Percentiles rank a stretch among this genome's conserved stretches.
phyloP scores from a whole-genome alignment of 768 basidiomycete species.

The Ramaria sp. region DNA sequence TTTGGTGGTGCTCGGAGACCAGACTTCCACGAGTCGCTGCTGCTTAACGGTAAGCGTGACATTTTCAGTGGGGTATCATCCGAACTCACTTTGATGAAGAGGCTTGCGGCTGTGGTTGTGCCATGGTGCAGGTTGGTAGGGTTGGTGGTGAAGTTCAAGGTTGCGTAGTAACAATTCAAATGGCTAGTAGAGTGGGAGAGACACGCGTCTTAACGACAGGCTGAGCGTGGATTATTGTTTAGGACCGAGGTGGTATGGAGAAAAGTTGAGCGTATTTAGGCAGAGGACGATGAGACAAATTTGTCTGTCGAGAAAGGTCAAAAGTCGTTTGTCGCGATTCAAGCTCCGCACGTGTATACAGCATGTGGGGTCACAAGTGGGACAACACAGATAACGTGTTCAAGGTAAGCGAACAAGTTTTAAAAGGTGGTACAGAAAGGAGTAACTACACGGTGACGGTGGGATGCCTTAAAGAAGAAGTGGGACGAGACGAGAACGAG shows the following conservation, averaged over 20 bases:
- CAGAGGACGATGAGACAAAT: not conserved
- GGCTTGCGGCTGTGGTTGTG: slow-evolving; percentile 8
- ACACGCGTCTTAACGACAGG: not conserved
- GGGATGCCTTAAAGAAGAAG: not conserved
- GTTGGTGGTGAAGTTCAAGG: not conserved
- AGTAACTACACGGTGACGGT: slow-evolving; percentile 10
- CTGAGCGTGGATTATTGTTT: not conserved
- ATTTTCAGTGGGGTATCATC: not conserved
- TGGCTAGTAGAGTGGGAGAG: not conserved
- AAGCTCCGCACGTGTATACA: slow-evolving; percentile 4
- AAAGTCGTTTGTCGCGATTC: not conserved
- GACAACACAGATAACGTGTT: not conserved
- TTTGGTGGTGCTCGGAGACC: slow-evolving; percentile 79
- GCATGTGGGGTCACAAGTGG: not conserved
- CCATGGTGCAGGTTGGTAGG: not conserved
- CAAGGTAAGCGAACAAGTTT: slow-evolving; percentile 8
- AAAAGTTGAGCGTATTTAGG: not conserved
- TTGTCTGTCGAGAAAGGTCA: not conserved
- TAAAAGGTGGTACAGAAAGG: slow-evolving; percentile 8
- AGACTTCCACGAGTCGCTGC: slow-evolving; percentile 46
- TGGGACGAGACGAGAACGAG: not conserved
- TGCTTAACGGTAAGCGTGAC: not conserved
- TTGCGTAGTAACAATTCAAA: not conserved
- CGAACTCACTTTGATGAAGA: slow-evolving; percentile 7
- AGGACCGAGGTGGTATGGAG: not conserved